Percentiles rank a stretch among this genome's conserved stretches.
Evolutionary conservation across 2,329 filamentous ascomycete species (phyloP).

Genomic region (Fusarium sterilihyphosum): DNA sequence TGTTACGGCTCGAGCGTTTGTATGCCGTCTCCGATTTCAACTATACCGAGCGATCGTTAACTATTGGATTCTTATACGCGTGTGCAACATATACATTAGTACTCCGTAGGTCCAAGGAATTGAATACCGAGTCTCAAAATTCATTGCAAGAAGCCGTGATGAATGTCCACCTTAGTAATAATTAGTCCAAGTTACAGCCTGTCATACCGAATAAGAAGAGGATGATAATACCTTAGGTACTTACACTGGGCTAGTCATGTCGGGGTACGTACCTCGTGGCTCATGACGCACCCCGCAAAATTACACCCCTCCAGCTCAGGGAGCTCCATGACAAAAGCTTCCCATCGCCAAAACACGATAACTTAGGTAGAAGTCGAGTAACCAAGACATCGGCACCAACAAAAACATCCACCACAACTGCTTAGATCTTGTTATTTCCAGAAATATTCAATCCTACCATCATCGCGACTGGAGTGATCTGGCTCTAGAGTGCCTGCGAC

Average conservation of each 20-base stretch:
- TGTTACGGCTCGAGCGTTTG: conserved; percentile 20
- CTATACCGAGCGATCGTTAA: not conserved
- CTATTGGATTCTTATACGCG: not conserved
- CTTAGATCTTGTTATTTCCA: not conserved
- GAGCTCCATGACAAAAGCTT: conserved; percentile 27
- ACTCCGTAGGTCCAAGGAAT: not conserved
- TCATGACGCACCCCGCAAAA: conserved; percentile 31
- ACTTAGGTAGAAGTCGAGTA: not conserved
- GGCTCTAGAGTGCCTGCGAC: not conserved
- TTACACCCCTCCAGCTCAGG: conserved; percentile 36
- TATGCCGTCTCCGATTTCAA: not conserved
- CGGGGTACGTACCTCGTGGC: conserved; percentile 1
- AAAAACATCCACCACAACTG: not conserved
- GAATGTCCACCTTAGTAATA: not conserved
- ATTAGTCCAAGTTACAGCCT: no score
- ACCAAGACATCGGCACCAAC: not conserved
- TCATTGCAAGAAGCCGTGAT: not conserved
- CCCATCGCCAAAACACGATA: conserved; percentile 20
- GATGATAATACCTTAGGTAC: not conserved
- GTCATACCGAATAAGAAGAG: not conserved
- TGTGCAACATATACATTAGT: not conserved
- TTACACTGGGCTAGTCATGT: no score
- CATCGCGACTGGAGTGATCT: not conserved
- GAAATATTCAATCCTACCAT: not conserved
- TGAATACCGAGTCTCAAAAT: not conserved